A percentile compares a stretch with the other conserved stretches of the same genome.
Evolutionary conservation across 306 rosid species (phyloP).

Genomic region (Medicago arabica): DNA sequence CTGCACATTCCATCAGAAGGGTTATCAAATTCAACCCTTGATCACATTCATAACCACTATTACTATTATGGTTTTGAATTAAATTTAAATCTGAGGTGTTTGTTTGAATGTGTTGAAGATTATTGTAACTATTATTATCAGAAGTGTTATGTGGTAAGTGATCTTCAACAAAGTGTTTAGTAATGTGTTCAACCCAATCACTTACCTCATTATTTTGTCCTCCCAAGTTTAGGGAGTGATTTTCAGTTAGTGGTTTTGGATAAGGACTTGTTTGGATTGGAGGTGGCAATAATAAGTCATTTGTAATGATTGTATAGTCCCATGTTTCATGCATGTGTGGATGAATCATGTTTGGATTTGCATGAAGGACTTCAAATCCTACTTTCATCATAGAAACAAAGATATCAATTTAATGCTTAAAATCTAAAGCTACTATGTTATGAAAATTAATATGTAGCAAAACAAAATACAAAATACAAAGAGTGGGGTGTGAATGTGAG

Average conservation of each 20-base stretch:
- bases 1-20: slow-evolving; percentile 79
- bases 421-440: not conserved
- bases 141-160: slow-evolving; percentile 47
- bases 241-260: slow-evolving; percentile 48
- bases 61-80: not conserved
- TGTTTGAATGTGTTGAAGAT: slow-evolving; percentile 49
- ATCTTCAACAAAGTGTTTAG: slow-evolving; percentile 73
- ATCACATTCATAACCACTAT: slow-evolving; percentile 40
- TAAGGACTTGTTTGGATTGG: slow-evolving; percentile 45
- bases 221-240: slow-evolving; percentile 50
- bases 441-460: not conserved
- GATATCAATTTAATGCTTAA: slow-evolving; percentile 1
- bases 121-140: slow-evolving; percentile 18
- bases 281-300: slow-evolving; percentile 44
- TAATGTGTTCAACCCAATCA: slow-evolving; percentile 71
- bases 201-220: slow-evolving; percentile 56
- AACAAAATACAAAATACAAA: not conserved
- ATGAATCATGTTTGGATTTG: slow-evolving; percentile 53
- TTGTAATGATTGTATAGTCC: slow-evolving; percentile 46
- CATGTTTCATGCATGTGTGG: slow-evolving; percentile 63
- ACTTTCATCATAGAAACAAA: slow-evolving; percentile 54
- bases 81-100: slow-evolving; percentile 30
- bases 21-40: slow-evolving; percentile 65
- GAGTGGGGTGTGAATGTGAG: not conserved
- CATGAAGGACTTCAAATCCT: slow-evolving; percentile 62